Evolutionary conservation across 495 filamentous ascomycete species (phyloP).

Genomic region (Zalerion maritima): DNA sequence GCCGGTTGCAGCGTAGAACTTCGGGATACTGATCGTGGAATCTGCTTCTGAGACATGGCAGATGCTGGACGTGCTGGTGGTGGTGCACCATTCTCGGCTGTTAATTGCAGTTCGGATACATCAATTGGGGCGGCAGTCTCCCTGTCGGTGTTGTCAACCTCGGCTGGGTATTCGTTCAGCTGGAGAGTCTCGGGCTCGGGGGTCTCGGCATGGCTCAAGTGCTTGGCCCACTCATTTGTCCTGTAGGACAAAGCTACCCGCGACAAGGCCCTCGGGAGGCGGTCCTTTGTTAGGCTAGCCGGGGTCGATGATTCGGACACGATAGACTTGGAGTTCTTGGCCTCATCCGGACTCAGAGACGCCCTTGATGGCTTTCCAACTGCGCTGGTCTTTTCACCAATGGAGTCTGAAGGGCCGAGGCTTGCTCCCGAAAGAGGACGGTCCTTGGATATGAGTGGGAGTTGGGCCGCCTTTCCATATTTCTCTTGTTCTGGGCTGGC

Average conservation of each 20-base stretch:
- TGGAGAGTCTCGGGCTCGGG: constrained; percentile 55
- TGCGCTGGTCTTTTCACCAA: no score
- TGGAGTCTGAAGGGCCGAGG: no score
- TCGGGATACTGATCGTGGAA: constrained; percentile 6
- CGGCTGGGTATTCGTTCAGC: constrained; percentile 21
- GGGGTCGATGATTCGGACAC: constrained; percentile 16
- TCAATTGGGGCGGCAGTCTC: constrained; percentile 49
- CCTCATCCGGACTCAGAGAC: constrained; percentile 6
- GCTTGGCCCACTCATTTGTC: constrained; percentile 95
- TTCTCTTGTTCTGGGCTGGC: no score
- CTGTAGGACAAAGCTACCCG: constrained; percentile 67
- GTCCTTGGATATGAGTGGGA: no score
- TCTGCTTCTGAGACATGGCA: constrained; percentile 16
- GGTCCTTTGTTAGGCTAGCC: constrained; percentile 30
- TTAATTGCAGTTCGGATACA: constrained; percentile 53
- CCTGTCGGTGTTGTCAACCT: constrained; percentile 9
- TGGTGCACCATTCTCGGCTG: constrained; percentile 37
- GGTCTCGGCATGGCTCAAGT: constrained; percentile 60
- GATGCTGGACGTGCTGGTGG: constrained; percentile 21
- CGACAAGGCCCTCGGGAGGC: constrained; percentile 44
- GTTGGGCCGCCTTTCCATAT: constrained; percentile 9
- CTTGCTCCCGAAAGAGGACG: no score
- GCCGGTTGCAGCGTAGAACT: constrained; percentile 11
- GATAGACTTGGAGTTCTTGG: constrained; percentile 3
- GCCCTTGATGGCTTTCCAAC: constrained; percentile 14